Base-by-base conservation (phyloP, 1,139 yeast species). In the Torulaspora pretoriensis region DNA sequence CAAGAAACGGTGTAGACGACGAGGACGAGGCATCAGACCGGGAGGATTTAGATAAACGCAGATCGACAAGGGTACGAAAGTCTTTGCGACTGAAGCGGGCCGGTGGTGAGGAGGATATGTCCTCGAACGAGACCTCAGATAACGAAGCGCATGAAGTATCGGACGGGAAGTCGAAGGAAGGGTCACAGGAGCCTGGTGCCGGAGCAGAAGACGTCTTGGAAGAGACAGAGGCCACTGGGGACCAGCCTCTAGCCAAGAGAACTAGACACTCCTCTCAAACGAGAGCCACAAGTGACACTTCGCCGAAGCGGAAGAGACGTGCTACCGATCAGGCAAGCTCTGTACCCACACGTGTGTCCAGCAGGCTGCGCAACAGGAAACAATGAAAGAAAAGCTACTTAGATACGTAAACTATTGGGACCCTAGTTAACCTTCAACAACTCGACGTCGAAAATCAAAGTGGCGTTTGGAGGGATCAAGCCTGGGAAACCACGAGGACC, bases 401-500 rank as follows among this genome's bases (percentile, higher is more conserved):
- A 31, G 9, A 10, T 12, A 33, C 26, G 24, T 16, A 25, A 35
- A 16, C 24, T 14, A 36, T 25, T 24, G 16, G 14, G 30, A 50
- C 57, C 22, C 5, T 75, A 83, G 73, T 87, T 87, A 65, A 90
- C 83, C 61, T 79, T 80, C 61, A 90, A 72, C 68, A 90, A 79
- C 72, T 90, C 96, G 54, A 90, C 97, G 62, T 89, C 97, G 60
- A 90, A 90, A 58, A 87, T 72, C 70, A 92, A 78, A 55, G 96
- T 89, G 52, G 97, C 95, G 68, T 88, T 87, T 57, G 97, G 96
- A 53, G 97, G 97, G 65, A 92, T 92, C 62, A 87, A 74, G 56
- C 96, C 95, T 53, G 97, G 97, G 80, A 85, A 87, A 40, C 97
- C 97, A 69, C 95, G 83, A 54, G 79, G 76, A 52, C 97, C 97